Evolutionary conservation across 2,329 filamentous ascomycete genomes (phyloP), one percentile per base, ranked within the genome.

Genomic region (Fusarium verticillioides): DNA sequence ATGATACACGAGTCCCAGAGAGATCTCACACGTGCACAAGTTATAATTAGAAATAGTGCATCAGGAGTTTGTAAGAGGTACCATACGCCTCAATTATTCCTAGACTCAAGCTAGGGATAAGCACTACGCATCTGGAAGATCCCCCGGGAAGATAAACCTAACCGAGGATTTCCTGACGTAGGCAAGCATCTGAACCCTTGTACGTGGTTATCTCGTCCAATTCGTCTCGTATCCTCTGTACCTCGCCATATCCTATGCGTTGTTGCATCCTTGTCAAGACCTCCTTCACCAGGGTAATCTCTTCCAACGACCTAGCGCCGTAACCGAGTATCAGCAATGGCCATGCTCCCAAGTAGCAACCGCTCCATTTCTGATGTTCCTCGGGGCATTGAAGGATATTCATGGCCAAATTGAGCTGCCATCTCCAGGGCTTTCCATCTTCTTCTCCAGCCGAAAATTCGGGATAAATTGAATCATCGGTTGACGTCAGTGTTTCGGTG

Each of bases 391-490:
- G 36, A 1, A 54, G n/a, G 10, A 54, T 42, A 19, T 21, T 23
- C 10, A 42, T 60, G 7, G 58, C 46, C 5, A 60, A 12, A 21
- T 40, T 28, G n/a, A 60, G 16, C 4, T 53, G 36, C 58, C 46
- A 60, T 23, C 46, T 30, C 42, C 56, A 49, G 7, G 56, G 42
- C 19, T 59, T 49, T 18, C 15, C 28, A 49, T n/a, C 46, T 2
- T 2, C 13, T 0, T 16, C 28, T n/a, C 11, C 9, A 11, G 13
- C 28, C 13, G 9, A 21, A 4, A 11, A 13, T 8, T 2, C 4
- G 1, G 13, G 46, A 49, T 3, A n/a, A 0, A 16, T 13, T n/a
- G 19, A 3, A n/a, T 30, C 28, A 8, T 32, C 19, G 0, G 0
- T 1, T n/a, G 28, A 4, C 9, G 13, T 4, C 28, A 49, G 21